Percentiles rank a stretch among this genome's conserved stretches.
Conservation (phyloP, 1,284 basidiomycete genomes). For the Cryptococcus maquisensis region DNA sequence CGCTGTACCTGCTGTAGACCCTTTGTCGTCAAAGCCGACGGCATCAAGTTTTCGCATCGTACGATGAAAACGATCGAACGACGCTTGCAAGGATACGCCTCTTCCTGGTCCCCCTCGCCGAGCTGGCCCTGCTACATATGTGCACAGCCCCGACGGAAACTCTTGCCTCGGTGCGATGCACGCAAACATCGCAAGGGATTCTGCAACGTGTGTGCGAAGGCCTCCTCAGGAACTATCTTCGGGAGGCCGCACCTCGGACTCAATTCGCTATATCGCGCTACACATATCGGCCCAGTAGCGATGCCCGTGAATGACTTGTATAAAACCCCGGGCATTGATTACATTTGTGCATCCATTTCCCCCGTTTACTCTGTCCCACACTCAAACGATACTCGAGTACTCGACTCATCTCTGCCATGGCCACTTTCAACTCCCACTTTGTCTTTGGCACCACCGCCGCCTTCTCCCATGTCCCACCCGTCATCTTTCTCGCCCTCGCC, state of each 20-base stretch:
- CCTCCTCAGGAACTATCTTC: too few species aligned
- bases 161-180: too few species aligned
- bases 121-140: too few species aligned
- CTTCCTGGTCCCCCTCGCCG: too few species aligned
- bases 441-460: constrained; percentile 11
- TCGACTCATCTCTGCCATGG: background rate
- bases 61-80: too few species aligned
- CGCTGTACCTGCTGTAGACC: too few species aligned
- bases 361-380: constrained; percentile 13
- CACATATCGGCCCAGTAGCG: background rate
- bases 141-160: too few species aligned
- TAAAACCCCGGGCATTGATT: constrained; percentile 19
- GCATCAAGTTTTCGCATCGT: too few species aligned
- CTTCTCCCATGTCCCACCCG: constrained; percentile 9
- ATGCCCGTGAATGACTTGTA: constrained; percentile 6
- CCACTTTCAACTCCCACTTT: constrained; percentile 9
- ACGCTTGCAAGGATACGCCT: too few species aligned
- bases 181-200: too few species aligned
- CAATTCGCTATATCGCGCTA: constrained; percentile 1
- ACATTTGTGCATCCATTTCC: constrained; percentile 24
- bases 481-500: constrained; percentile 7
- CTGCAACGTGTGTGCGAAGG: too few species aligned
- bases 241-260: background rate
- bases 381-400: background rate
- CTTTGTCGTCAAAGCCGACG: too few species aligned